Evolutionary conservation across 768 basidiomycete species (phyloP).

Genomic region (Auricularia cornea): DNA sequence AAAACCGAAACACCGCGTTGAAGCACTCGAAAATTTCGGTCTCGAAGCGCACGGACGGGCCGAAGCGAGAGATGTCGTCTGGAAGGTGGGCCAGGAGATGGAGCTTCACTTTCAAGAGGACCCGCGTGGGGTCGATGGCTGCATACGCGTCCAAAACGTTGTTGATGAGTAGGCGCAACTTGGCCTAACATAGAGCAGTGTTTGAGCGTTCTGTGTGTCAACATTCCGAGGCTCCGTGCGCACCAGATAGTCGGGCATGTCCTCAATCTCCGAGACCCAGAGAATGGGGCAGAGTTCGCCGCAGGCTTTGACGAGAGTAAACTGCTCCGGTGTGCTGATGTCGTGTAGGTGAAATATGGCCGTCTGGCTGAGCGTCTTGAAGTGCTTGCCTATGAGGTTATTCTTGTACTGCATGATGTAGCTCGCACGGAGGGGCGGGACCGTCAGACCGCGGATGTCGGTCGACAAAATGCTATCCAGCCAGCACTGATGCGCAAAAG

Average conservation of each 20-base stretch:
- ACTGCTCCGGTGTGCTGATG: not conserved
- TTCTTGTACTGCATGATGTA: slow-evolving; percentile 27
- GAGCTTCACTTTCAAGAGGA: slow-evolving; percentile 26
- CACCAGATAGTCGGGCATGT: slow-evolving; percentile 1
- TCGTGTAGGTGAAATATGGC: not conserved
- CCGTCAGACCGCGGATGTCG: slow-evolving; percentile 16
- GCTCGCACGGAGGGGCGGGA: slow-evolving; percentile 17
- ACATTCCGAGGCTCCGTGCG: no score
- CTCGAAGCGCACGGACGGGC: not conserved
- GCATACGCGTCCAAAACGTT: slow-evolving; percentile 32
- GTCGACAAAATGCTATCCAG: no score
- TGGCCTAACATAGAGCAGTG: slow-evolving; percentile 11
- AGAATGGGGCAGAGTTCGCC: slow-evolving; percentile 10
- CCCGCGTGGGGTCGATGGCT: slow-evolving; percentile 25
- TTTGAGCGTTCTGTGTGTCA: no score
- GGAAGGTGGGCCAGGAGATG: slow-evolving; percentile 25
- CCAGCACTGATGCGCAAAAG: no score
- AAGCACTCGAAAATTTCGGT: not conserved
- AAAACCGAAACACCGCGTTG: slow-evolving; percentile 6
- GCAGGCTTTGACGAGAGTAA: slow-evolving; percentile 9
- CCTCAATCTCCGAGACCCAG: slow-evolving; percentile 9
- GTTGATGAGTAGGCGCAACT: slow-evolving; percentile 18
- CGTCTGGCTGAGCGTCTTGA: slow-evolving; percentile 16
- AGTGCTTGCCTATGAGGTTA: slow-evolving; percentile 24
- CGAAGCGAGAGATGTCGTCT: slow-evolving; percentile 16